Base-by-base conservation (phyloP, 345 rosid genomes). In the Carallia brachiata region DNA sequence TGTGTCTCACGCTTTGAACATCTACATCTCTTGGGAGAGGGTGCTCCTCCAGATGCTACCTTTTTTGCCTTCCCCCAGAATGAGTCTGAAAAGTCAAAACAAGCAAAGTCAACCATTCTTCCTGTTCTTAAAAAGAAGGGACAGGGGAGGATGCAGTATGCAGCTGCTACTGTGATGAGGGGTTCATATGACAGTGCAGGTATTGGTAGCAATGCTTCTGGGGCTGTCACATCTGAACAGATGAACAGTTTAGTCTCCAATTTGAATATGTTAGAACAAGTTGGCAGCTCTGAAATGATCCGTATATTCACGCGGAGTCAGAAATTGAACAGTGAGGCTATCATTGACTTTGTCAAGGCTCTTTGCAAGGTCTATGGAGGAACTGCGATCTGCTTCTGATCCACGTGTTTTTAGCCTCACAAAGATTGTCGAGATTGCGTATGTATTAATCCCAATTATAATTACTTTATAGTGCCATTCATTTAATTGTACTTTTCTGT, bases 341-440 rank as follows among this genome's bases (percentile, higher is more conserved):
- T 92, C 62, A 65, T 95, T 82, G 91, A 90, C 79, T 95, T 92
- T 84, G 98, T 95, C 55, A 92, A 88, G 80, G 98, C 99, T 80
- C 93, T 95, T 63, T 92, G 99, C 88, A 95, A 95, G 85, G 99
- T 92, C 52, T 50, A 89, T 90, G 85, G 99, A 92, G 76, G 99
- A 95, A 79, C 73, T 95, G 84, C 84, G 91, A 63, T 95, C 99
- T 69, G 81, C 97, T 72, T 89, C 97, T 73, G 97, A 90, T 75
- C 99, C 99, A 55, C 92, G 98, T 17, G 96, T 92, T 70, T 95
- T 95, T 81, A 92, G 94, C 84, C 96, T 95, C 67, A 95, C 99
- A 36, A 95, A 95, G 86, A 92, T 95, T 80, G 98, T 95, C 75
- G 99, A 95, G 88, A 95, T 95, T 85, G 99, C 99, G 99, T 95